Evolutionary conservation across 352 stramenopile species (phyloP), one percentile per base, ranked within the genome.

Genomic region (Globisporangium uncinulatum): DNA sequence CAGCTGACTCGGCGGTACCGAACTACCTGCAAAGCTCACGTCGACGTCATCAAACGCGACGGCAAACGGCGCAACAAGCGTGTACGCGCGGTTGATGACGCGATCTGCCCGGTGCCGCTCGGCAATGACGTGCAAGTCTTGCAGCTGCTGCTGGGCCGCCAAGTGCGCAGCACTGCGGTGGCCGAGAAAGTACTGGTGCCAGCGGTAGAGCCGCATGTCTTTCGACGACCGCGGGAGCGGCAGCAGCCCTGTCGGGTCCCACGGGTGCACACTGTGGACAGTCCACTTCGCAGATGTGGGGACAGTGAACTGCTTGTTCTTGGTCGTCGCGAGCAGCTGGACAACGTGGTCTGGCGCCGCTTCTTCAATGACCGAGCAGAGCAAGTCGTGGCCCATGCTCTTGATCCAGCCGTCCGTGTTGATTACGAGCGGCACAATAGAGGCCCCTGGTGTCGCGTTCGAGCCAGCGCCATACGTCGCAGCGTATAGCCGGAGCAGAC

Each of bases 391-490:
- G 10, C 96, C 96, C 75, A 99, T 95, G 51, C 94, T 97, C 75
- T 98, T 98, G 56, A 99, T 87, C 95, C 95, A 99, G 43, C 96
- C 96, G 69, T 98, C 95, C 15, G 95, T 98, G 67, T 99, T 99
- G 59, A 99, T 83, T 14, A 99, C 70, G 1, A 99, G 74, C 34
- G 95, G 95, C 29, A 96, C 73, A 29, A 29, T 29, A 29, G 24
- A 29, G 24, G 24, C 24, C 24, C 24, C 24, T 29, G 24, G 24
- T 29, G 24, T 4, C 24, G 4, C 24, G 24, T 4, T 29, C n/a
- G n/a, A n/a, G 37, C n/a, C 32, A 17, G 31, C 10, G 13, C 76
- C 71, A 74, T 73, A 87, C 17, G 84, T 88, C 34, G 58, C 50
- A 29, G 79, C 69, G 57, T 88, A 88, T 37, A 92, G 52, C n/a